Evolutionary conservation across 257 asterid species (phyloP).

Genomic region (Ilex aquifolium): DNA sequence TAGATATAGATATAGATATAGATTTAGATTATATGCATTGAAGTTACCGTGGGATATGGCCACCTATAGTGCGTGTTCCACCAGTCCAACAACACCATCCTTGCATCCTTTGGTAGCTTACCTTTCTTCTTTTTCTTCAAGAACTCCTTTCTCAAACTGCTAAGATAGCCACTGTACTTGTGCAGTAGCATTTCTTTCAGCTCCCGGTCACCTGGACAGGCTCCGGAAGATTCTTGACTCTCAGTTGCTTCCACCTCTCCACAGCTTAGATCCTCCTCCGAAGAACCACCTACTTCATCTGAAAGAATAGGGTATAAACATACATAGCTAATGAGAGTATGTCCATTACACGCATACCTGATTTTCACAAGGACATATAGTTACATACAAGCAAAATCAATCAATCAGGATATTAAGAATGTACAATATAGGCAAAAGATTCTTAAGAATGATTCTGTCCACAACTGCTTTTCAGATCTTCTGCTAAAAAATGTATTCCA

Average conservation of each 20-base stretch:
- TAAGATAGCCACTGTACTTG: conserved; percentile 72
- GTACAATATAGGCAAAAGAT: too few relatives aligned
- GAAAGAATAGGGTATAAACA: not conserved
- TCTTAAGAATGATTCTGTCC: too few relatives aligned
- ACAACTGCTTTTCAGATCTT: too few relatives aligned
- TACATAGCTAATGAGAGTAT: too few relatives aligned
- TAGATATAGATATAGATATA: too few relatives aligned
- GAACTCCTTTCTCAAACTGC: conserved; percentile 58
- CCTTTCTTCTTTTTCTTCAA: conserved; percentile 69
- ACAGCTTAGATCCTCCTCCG: conserved; percentile 38
- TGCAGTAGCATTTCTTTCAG: conserved; percentile 65
- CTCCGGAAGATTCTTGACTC: conserved; percentile 23
- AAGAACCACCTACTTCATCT: conserved; percentile 44
- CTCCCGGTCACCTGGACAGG: conserved; percentile 28
- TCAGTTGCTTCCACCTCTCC: conserved; percentile 32
- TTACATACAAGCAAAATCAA: too few relatives aligned
- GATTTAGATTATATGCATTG: too few relatives aligned
- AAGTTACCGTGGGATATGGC: conserved; percentile 88
- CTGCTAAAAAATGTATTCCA: too few relatives aligned
- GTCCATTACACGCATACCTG: too few relatives aligned
- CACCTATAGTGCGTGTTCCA: conserved; percentile 78
- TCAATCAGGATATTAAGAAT: too few relatives aligned
- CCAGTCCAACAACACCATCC: conserved; percentile 60
- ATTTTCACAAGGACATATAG: too few relatives aligned
- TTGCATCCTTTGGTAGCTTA: conserved; percentile 61